phyloP scores from a whole-genome alignment of 2,329 filamentous ascomycete species.

The Aaosphaeria pasadenensis region DNA sequence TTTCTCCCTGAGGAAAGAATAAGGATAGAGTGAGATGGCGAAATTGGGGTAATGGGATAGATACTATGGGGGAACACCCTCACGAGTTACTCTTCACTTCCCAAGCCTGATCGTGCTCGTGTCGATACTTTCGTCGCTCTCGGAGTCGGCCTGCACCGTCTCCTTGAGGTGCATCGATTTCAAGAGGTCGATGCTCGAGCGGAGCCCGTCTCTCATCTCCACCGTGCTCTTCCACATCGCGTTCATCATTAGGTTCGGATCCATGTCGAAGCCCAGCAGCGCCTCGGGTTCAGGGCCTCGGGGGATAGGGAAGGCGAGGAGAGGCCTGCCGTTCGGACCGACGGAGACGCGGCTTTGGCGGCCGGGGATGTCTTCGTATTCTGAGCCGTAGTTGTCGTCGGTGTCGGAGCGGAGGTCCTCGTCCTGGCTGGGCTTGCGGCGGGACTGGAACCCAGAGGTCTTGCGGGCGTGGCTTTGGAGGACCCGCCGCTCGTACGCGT shows the following conservation, averaged over 20 bases:
- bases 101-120: background rate
- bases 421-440: slow-evolving; percentile 19
- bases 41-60: no score
- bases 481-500: slow-evolving; percentile 22
- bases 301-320: slow-evolving; percentile 33
- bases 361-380: slow-evolving; percentile 9
- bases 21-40: no score
- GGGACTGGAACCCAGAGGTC: slow-evolving; percentile 6
- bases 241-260: slow-evolving; percentile 18
- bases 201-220: slow-evolving; percentile 27
- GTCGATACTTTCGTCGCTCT: background rate
- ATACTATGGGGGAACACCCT: no score
- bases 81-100: background rate
- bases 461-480: slow-evolving; percentile 13
- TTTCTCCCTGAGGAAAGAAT: no score
- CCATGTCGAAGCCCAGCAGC: slow-evolving; percentile 17
- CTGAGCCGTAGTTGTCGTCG: slow-evolving; percentile 19
- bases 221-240: slow-evolving; percentile 26
- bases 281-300: slow-evolving; percentile 25
- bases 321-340: slow-evolving; percentile 28
- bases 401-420: slow-evolving; percentile 18
- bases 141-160: background rate
- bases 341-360: slow-evolving; percentile 22
- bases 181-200: slow-evolving; percentile 28
- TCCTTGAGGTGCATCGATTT: slow-evolving; percentile 26